Percentiles rank a stretch among this genome's conserved stretches.
Evolutionary conservation across 352 stramenopile species (phyloP).

Genomic region (Phytopythium boreale): DNA sequence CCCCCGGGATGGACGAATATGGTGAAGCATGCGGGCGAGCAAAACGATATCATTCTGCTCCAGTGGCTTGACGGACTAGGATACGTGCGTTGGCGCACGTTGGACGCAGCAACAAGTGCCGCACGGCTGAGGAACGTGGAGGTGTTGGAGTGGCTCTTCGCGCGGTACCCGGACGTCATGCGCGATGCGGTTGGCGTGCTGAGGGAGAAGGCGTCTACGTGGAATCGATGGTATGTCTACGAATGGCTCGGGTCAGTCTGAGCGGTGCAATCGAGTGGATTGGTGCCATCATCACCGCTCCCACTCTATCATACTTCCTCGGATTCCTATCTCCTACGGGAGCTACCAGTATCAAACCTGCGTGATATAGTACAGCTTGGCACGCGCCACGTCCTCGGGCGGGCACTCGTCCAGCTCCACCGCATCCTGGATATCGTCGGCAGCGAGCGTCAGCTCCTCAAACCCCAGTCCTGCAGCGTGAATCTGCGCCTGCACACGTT

Average conservation of each 20-base stretch:
- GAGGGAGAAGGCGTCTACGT: background rate
- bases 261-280: no score
- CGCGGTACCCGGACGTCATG: background rate
- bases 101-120: background rate
- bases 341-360: conserved; percentile 15
- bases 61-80: background rate
- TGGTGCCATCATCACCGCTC: no score
- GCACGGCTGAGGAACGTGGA: background rate
- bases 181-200: background rate
- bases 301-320: no score
- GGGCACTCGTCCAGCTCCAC: conserved; percentile 47
- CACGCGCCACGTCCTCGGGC: conserved; percentile 47
- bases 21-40: background rate
- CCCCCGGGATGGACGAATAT: background rate
- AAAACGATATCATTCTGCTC: background rate
- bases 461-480: conserved; percentile 35
- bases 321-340: no score
- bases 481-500: conserved; percentile 47
- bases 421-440: conserved; percentile 17
- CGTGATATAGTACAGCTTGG: conserved; percentile 61
- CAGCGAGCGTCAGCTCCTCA: conserved; percentile 25
- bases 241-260: background rate
- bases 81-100: background rate
- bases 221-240: background rate
- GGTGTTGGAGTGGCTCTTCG: background rate